Evolutionary conservation across 2,329 filamentous ascomycete genomes (phyloP), one percentile per base, ranked within the genome.

Genomic region (Periconia sp.): DNA sequence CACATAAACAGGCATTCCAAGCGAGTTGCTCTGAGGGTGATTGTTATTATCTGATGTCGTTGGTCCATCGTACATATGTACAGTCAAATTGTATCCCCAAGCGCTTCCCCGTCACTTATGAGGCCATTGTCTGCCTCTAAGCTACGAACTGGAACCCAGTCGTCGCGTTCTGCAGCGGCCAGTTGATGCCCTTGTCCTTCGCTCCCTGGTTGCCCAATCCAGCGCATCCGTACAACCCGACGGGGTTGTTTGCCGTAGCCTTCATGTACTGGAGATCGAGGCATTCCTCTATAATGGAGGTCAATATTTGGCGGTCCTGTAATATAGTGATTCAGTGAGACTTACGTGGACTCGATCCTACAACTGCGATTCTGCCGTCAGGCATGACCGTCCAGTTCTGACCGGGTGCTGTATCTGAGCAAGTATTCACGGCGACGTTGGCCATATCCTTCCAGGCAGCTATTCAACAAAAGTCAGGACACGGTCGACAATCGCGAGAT

Each of bases 381-480:
- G 48, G 48, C 56, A 61, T 60, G 5, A 51, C 58, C 13, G 47
- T 47, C 59, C 58, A 66, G 19, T 59, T 55, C 41, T 66, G 63
- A 9, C 46, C 55, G 3, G 36, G 45, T 13, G 56, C 57, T 3
- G 53, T 57, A 13, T 46, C 49, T 3, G 50, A 37, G 46, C 63
- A 67, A 3, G 55, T 50, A 17, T 58, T 55, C 4, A 65, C 36
- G 18, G 49, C 59, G 31, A 67, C 54, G 35, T 37, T 51, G 6
- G 48, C 62, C 62, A 66, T 66, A 29, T 67, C 61, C 43, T 62
- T 65, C 62, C 62, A 66, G n/a, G 48, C 56, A 11, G 41, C 56
- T 59, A 30, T 40, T 41, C n/a, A 9, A 19, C 2, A 10, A 8
- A n/a, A 6, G 11, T 24, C 13, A 21, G 23, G 6, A n/a, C n/a